Evolutionary conservation across 1,284 basidiomycete genomes (phyloP), one percentile per base, ranked within the genome.

Genomic region (Trichosporon faecale): DNA sequence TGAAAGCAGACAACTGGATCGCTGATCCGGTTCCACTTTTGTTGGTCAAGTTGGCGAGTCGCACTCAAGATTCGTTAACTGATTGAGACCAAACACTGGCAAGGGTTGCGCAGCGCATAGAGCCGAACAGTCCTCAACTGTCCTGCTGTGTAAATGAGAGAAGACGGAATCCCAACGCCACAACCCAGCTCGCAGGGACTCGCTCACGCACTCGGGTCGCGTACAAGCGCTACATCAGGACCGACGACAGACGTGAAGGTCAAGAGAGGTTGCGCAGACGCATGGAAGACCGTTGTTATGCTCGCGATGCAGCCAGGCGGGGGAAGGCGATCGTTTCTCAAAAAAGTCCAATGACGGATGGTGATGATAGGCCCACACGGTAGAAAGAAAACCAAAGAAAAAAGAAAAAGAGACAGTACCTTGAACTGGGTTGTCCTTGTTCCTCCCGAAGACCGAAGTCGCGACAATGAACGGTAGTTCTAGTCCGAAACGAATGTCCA

Each of bases 221-320:
- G 63, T 68, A 49, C 65, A 66, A 35, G 27, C 67, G 27, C 37
- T 27, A 64, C 70, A 33, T 69, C 70, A 69, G 67, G 68, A 64
- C 55, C 60, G 57, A 29, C 65, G 66, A 68, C 71, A 72, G 70
- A 67, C 68, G 70, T 69, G 68, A 67, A 63, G 68, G 46, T 31
- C 68, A 57, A 29, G 68, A 69, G 70, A 46, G 67, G 66, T 65
- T 18, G 55, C 31, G 44, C 33, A 65, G 63, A 55, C 72, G 63
- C 37, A 49, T 18, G 33, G 21, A 49, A 63, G 67, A 68, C 73
- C 67, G 33, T 71, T 46, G 72, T 49, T 70, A 65, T 69, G 72
- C 52, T 75, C 64, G 70, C 74, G 72, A 75, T 73, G 74, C 66
- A 75, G 74, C 72, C 64, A 69, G 72, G 74, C 74, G 74, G 74